Conservation (phyloP, 2,329 filamentous ascomycete genomes). For the Aspergillus costaricaensis region DNA sequence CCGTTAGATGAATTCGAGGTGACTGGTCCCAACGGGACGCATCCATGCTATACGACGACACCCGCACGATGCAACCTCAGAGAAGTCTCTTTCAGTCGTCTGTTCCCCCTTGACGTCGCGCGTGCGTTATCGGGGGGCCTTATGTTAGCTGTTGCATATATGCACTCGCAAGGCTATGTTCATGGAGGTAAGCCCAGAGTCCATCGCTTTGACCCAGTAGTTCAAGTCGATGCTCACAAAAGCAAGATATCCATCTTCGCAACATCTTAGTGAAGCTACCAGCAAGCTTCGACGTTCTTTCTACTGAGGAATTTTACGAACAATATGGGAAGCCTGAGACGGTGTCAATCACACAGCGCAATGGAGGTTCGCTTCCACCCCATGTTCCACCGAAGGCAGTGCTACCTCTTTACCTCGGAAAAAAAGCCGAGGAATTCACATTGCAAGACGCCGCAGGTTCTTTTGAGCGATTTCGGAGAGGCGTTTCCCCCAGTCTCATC, state of each 20-base stretch:
- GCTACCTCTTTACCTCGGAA: conserved; percentile 30
- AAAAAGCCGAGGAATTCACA: conserved; percentile 28
- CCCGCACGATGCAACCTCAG: conserved; percentile 28
- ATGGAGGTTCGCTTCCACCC: conserved; percentile 26
- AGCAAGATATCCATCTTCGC: conserved; percentile 32
- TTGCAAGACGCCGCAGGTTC: conserved; percentile 28
- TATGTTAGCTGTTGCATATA: conserved; percentile 26
- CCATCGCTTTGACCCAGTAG: neutral
- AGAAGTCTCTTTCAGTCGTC: conserved; percentile 29
- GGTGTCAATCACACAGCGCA: conserved; percentile 25
- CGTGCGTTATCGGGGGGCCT: conserved; percentile 25
- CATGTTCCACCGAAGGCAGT: conserved; percentile 32
- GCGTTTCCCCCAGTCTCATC: conserved; percentile 17
- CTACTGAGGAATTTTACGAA: conserved; percentile 35
- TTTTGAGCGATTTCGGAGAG: conserved; percentile 36
- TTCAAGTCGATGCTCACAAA: neutral
- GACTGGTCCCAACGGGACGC: conserved; percentile 27
- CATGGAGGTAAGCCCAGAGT: conserved; percentile 29
- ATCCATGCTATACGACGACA: conserved; percentile 28
- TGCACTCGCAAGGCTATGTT: conserved; percentile 30
- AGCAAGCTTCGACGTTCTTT: conserved; percentile 30
- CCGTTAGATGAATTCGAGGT: conserved; percentile 28
- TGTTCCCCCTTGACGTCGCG: conserved; percentile 33
- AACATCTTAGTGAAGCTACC: conserved; percentile 31
- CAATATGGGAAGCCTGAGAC: conserved; percentile 33